Evolutionary conservation across 176 grass and related monocot species (phyloP), one percentile per base, ranked within the genome.

Genomic region (Oryza australiensis): DNA sequence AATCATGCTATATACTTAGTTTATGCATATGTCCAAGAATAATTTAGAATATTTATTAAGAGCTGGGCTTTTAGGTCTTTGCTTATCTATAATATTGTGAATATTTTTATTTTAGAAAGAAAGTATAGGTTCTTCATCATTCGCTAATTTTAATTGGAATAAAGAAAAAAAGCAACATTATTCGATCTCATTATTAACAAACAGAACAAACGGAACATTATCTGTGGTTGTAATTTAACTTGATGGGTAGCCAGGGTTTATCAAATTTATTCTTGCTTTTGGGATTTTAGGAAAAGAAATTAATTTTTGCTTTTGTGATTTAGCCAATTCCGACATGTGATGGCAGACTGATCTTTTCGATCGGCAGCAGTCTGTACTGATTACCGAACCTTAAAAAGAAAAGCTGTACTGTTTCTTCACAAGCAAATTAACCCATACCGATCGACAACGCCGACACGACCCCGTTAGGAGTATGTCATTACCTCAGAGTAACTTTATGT

Each of bases 191-290:
- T 43, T 64, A 60, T 66, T 66, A 66, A 29, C 16, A 68, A 11
- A 0, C 38, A 24, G 22, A 60, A 59, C 1, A 23, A 59, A 59
- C 23, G 22, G 7, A 23, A 24, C 20, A 24, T 10, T 71, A 7
- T 71, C 10, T 70, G 67, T 41, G 35, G 67, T 24, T 41, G 35
- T 24, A 26, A 7, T 40, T 40, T 70, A 41, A 34, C 29, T 34
- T 67, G 66, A 12, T 37, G 40, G 22, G 20, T 41, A 41, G 67
- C 0, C 5, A 5, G 22, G 9, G 34, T 5, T 6, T 40, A 32
- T 40, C 35, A 32, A 30, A 66, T 60, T 81, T 62, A 71, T 70
- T 69, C 14, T 20, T 70, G 13, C n/a, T 35, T 78, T 69, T 51
- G 22, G 5, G 16, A 22, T 70, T 20, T 27, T 26, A 4, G 18